Evolutionary conservation across 768 basidiomycete genomes (phyloP), one percentile per base, ranked within the genome.

Genomic region (Nevesoporus exiguus): DNA sequence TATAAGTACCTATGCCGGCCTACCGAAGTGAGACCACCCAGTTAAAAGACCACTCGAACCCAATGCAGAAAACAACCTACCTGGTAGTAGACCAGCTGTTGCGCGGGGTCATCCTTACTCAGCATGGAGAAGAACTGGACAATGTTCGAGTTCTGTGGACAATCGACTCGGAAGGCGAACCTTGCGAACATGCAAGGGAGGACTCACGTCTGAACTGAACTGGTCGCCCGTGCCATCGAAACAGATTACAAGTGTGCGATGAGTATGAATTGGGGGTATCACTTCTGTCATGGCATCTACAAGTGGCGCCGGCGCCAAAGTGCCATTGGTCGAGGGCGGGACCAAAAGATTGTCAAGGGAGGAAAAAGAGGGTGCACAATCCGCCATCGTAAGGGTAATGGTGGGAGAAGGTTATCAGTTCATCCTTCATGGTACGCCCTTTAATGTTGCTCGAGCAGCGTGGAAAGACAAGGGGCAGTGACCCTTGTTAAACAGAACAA

Each of bases 51-150:
- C 45, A 44, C 41, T 37, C 21, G 21, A 33, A 37, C 31, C 31
- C 40, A 30, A 47, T 25, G 33, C 19, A 37, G 40, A 13, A 22
- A 51, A 34, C 25, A 25, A 46, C 57, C 7, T 47, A 81, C 87
- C 74, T 90, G 88, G 65, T 90, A 90, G 59, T 90, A 90, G 1
- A 86, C 85, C 65, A 88, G 74, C 61, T 90, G 88, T 51, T 83
- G 71, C 13, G 64, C 58, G 24, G 74, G 73, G 57, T 84, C 77
- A 46, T 85, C 83, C 66, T 88, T 89, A 73, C 81, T 83, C 55
- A 89, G 67, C 78, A 85, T 78, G 5, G 84, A 79, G 62, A 87
- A 83, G 49, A 89, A 73, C 52, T 85, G 80, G 36, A 89, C 75
- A 51, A 89, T 7, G 56, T 88, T 89, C 13, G 87, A 88, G 62